Evolutionary conservation across 805 yeast species (phyloP).

Genomic region (Jamesozyma gamospora): DNA sequence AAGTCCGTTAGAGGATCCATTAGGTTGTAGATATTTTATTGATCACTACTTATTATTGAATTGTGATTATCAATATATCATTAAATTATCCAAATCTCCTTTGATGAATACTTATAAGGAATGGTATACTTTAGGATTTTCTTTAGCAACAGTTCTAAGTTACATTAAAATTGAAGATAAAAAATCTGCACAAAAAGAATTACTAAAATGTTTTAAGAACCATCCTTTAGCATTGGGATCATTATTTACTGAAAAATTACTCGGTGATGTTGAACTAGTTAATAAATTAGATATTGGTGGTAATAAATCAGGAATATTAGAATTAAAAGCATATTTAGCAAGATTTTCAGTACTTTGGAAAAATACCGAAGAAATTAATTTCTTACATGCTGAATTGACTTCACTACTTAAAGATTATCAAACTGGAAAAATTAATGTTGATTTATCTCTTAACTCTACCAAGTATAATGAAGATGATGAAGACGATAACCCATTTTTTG

Average conservation of each 20-base stretch:
- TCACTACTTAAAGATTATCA: slow-evolving; percentile 14
- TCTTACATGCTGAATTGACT: slow-evolving; percentile 37
- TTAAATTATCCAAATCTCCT: slow-evolving; percentile 47
- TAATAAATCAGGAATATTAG: slow-evolving; percentile 21
- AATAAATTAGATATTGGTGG: slow-evolving; percentile 17
- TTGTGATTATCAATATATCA: slow-evolving; percentile 52
- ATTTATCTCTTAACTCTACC: not conserved
- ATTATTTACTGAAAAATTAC: slow-evolving; percentile 17
- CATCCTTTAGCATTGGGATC: slow-evolving; percentile 43
- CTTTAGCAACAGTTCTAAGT: slow-evolving; percentile 59
- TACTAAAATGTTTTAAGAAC: slow-evolving; percentile 40
- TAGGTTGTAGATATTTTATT: slow-evolving; percentile 73
- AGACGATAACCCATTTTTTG: slow-evolving; percentile 15
- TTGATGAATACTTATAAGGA: slow-evolving; percentile 45
- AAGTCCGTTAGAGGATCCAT: slow-evolving; percentile 71
- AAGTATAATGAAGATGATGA: not conserved
- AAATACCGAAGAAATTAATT: slow-evolving; percentile 36
- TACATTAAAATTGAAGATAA: slow-evolving; percentile 34
- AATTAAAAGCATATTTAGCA: slow-evolving; percentile 48
- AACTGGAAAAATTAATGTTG: slow-evolving; percentile 4
- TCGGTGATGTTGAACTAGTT: slow-evolving; percentile 13
- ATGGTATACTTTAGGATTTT: slow-evolving; percentile 68
- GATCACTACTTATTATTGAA: slow-evolving; percentile 67
- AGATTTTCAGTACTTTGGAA: slow-evolving; percentile 50
- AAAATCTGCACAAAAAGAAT: slow-evolving; percentile 38